Evolutionary conservation across 306 rosid species (phyloP).

Genomic region (Castanea crenata): DNA sequence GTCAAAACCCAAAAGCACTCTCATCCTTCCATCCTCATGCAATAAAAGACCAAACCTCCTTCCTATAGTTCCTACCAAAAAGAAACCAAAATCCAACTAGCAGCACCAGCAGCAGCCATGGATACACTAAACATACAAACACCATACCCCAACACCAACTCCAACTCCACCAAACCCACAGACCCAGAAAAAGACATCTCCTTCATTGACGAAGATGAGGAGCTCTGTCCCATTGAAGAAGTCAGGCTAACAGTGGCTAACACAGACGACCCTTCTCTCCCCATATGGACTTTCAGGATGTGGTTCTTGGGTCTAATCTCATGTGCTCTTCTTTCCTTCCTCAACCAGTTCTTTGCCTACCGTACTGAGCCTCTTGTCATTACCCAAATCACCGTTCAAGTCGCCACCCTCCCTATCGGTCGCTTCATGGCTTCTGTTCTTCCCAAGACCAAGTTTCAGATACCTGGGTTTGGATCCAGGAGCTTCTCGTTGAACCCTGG

Average conservation of each 20-base stretch:
- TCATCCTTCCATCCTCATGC: no score
- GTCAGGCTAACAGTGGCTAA: conserved; percentile 65
- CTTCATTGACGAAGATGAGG: conserved; percentile 24
- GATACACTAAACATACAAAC: no score
- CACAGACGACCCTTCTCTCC: conserved; percentile 59
- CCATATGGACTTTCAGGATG: conserved; percentile 91
- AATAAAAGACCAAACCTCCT: no score
- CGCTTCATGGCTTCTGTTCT: conserved; percentile 63
- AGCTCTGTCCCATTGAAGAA: conserved; percentile 60
- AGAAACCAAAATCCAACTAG: no score
- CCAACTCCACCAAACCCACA: not conserved
- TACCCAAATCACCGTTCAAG: conserved; percentile 59
- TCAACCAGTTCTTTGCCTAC: conserved; percentile 81
- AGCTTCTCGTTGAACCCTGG: conserved; percentile 55
- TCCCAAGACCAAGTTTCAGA: conserved; percentile 34
- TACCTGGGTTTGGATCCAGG: conserved; percentile 45
- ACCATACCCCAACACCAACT: not conserved
- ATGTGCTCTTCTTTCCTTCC: conserved; percentile 57
- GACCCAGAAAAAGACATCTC: conserved; percentile 14
- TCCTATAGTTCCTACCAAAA: no score
- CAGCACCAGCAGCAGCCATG: not conserved
- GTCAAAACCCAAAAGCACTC: no score
- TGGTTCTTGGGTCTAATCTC: conserved; percentile 71
- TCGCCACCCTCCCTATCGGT: conserved; percentile 65
- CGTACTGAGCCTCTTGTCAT: conserved; percentile 63